A percentile compares a stretch with the other conserved stretches of the same genome.
These are phyloP conservation scores for Lachancea thermotolerans DNA, from an alignment of 805 yeast species.

Conservation along the genomic window DNA sequence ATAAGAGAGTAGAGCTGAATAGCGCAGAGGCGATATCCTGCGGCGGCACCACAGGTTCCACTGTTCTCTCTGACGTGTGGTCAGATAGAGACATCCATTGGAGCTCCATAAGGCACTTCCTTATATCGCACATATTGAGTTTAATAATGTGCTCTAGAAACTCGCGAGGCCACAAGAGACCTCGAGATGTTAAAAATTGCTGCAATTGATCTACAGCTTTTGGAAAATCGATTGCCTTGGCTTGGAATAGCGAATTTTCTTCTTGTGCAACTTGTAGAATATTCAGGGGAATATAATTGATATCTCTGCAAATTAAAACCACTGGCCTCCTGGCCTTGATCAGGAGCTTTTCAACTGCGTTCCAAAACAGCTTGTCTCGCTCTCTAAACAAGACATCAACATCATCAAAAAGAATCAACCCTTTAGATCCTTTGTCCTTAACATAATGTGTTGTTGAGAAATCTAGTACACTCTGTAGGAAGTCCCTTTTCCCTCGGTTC, in stretches of 20 bases:
- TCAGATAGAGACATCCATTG: constrained; percentile 29
- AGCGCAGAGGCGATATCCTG: not conserved
- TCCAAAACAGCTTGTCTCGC: constrained; percentile 78
- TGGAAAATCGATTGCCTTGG: constrained; percentile 17
- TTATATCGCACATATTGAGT: constrained; percentile 35
- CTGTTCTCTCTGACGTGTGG: not conserved
- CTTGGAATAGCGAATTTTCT: constrained; percentile 36
- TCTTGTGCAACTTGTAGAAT: constrained; percentile 40
- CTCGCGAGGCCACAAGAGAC: constrained; percentile 30
- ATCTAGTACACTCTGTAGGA: constrained; percentile 60
- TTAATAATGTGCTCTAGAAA: constrained; percentile 28
- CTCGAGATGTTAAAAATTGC: constrained; percentile 22
- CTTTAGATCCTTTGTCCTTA: constrained; percentile 43
- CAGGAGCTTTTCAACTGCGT: constrained; percentile 54
- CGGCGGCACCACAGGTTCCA: not conserved
- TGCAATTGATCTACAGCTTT: constrained; percentile 34
- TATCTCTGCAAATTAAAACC: constrained; percentile 54
- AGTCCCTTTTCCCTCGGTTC: constrained; percentile 63
- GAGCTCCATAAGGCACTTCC: constrained; percentile 40
- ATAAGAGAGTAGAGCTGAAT: constrained; percentile 5
- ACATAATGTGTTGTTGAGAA: constrained; percentile 80
- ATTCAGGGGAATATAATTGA: constrained; percentile 40
- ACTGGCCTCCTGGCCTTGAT: constrained; percentile 62
- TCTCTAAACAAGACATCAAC: constrained; percentile 72
- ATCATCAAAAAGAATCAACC: constrained; percentile 76